Base-by-base conservation (phyloP, 2,329 filamentous ascomycete species). In the Incumbomyces lentus region DNA sequence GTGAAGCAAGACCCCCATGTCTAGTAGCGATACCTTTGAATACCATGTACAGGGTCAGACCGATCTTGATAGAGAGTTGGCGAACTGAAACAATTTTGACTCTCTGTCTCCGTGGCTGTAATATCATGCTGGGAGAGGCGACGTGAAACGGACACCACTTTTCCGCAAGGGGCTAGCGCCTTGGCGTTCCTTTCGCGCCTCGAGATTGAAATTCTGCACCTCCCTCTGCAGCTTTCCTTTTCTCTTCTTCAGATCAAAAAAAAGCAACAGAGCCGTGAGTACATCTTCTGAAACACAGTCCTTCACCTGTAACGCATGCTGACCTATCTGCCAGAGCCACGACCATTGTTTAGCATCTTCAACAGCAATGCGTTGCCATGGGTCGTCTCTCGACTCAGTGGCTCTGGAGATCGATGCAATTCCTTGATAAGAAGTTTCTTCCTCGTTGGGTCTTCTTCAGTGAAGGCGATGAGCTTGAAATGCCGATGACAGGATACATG, bases 281-380 rank as follows among this genome's bases (percentile, higher is more conserved):
- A 36, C 22, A 22, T 3, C 16, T 12, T 13, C 33, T 45, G 31
- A 8, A 8, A 6, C n/a, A 13, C 19, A 7, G 19, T 19, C 7
- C 6, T 10, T 13, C 17, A 19, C 31, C 22, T 36, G 74, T n/a
- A 32, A 32, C 10, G n/a, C 10, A 68, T 74, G 75, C 68, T 75
- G 73, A 42, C 40, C 31, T 33, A 4, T 33, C 4, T 16, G 8
- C 10, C 33, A 45, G 42, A 75, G 80, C 80, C 80, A 84, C 80
- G 79, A 82, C 78, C 75, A 69, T 72, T 74, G 77, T 72, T 68
- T 68, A 65, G 67, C 65, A 62, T 64, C 64, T 65, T 64, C 63
- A 63, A 79, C 74, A 76, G 73, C 78, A 76, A 70, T 71, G 75
- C 65, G 78, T 82, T 83, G 80, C 80, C 80, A 82, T 79, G 73